Conservation (phyloP, 306 rosid species). For the Notholithocarpus densiflorus region DNA sequence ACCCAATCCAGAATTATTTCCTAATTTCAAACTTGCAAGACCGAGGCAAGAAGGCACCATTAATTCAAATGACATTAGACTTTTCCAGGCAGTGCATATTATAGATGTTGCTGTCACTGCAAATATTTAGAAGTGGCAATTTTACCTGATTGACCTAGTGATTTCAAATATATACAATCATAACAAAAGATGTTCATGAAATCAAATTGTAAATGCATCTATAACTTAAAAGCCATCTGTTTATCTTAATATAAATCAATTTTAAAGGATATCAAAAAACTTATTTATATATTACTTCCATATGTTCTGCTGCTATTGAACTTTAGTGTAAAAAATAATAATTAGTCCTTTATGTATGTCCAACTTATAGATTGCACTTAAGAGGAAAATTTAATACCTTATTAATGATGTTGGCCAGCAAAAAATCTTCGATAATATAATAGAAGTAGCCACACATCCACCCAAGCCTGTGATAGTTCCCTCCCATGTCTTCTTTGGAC, state of each 20-base stretch:
- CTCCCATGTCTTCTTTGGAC: slow-evolving; percentile 99
- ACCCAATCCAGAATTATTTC: not conserved
- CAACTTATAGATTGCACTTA: not conserved
- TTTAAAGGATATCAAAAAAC: not conserved
- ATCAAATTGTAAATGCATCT: not conserved
- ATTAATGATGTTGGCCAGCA: slow-evolving; percentile 78
- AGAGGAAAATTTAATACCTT: slow-evolving; percentile 47
- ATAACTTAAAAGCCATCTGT: not conserved
- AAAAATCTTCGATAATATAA: slow-evolving; percentile 58
- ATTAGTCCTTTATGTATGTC: not conserved
- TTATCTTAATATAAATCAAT: not conserved
- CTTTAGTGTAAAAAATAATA: not conserved
- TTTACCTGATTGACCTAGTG: not conserved
- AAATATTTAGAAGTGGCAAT: not conserved
- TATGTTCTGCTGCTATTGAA: not conserved
- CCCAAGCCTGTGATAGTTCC: slow-evolving; percentile 89
- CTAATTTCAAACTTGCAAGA: not conserved
- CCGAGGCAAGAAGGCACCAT: not conserved
- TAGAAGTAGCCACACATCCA: slow-evolving; percentile 81
- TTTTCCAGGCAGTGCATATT: not conserved
- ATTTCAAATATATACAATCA: not conserved
- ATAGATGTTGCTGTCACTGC: not conserved
- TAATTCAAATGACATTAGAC: not conserved
- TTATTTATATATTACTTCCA: not conserved
- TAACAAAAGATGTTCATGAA: not conserved